Percentiles rank a stretch among this genome's conserved stretches.
phyloP scores from a whole-genome alignment of 176 grass and related monocot species.

The Eragrostis curvula region DNA sequence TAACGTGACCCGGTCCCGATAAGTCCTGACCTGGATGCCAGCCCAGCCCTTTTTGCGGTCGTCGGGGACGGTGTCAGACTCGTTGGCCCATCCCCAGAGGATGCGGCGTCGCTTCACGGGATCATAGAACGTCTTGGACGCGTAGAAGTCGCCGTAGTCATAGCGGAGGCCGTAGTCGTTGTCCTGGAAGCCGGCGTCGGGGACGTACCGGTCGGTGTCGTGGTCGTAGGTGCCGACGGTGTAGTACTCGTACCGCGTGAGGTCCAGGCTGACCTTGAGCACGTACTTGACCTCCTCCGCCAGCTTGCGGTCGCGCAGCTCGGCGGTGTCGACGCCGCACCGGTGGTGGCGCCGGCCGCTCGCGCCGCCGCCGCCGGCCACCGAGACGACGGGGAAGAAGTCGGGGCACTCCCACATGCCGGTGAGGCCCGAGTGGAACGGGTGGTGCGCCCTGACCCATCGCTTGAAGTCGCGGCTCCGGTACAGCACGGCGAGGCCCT shows the following conservation, averaged over 20 bases:
- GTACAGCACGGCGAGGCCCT: conserved; percentile 64
- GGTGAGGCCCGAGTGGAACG: conserved; percentile 53
- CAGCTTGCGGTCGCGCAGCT: conserved; percentile 31
- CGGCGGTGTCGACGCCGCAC: conserved; percentile 69
- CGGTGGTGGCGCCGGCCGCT: conserved; percentile 36
- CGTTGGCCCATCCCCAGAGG: conserved; percentile 81
- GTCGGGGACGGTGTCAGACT: conserved; percentile 59
- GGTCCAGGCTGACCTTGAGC: conserved; percentile 79
- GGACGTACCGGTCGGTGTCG: conserved; percentile 56
- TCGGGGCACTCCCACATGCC: conserved; percentile 98
- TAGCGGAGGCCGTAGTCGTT: conserved; percentile 61
- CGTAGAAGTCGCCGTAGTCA: conserved; percentile 64
- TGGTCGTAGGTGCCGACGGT: conserved; percentile 66
- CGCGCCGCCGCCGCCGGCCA: background rate
- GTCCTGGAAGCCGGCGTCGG: conserved; percentile 46
- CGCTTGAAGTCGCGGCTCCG: conserved; percentile 68
- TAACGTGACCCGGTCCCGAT: too few species aligned
- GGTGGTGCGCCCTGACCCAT: conserved; percentile 55
- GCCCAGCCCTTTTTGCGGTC: conserved; percentile 69
- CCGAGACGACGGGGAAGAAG: conserved; percentile 78
- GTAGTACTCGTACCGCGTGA: conserved; percentile 65
- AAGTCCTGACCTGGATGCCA: conserved; percentile 63
- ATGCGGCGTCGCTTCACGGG: conserved; percentile 63
- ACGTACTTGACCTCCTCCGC: conserved; percentile 64
- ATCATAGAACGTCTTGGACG: conserved; percentile 68